A percentile compares a stretch with the other conserved stretches of the same genome.
Evolutionary conservation across 106 monocot species (phyloP).

Genomic region (Dendrobium officinale): DNA sequence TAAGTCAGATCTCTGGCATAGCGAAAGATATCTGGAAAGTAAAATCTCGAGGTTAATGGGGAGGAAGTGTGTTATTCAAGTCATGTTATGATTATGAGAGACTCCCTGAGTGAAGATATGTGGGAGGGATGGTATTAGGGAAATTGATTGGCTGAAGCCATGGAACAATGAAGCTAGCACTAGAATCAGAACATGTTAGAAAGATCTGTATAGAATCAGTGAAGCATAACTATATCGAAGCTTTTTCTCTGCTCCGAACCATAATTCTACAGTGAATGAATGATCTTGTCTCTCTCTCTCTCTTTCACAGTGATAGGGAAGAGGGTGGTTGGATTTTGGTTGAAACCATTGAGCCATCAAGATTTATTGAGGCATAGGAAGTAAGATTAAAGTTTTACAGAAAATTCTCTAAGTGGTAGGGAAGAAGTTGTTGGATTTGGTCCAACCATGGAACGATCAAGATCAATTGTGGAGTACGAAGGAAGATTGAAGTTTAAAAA

Average conservation of each 20-base stretch:
- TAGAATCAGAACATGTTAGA: background rate
- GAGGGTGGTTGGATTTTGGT: too few species aligned
- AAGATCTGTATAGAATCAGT: too few species aligned
- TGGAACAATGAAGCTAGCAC: background rate
- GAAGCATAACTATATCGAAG: too few species aligned
- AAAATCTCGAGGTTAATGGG: background rate
- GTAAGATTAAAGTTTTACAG: too few species aligned
- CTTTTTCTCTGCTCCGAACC: too few species aligned
- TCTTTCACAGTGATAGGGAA: too few species aligned
- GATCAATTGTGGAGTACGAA: background rate
- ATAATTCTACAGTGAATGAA: too few species aligned
- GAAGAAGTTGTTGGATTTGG: background rate
- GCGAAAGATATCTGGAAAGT: background rate
- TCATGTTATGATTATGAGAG: background rate
- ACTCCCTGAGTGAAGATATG: background rate
- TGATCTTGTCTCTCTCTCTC: too few species aligned
- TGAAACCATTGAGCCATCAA: too few species aligned
- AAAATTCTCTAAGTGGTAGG: too few species aligned
- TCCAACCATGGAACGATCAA: background rate
- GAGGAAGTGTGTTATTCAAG: background rate
- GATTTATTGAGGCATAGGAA: too few species aligned
- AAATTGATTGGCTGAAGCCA: background rate
- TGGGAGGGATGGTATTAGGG: background rate
- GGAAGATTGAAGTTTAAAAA: background rate
- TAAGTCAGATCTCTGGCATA: background rate